Conservation (phyloP, 2,329 filamentous ascomycete species). For the Cytospora paraplurivora region DNA sequence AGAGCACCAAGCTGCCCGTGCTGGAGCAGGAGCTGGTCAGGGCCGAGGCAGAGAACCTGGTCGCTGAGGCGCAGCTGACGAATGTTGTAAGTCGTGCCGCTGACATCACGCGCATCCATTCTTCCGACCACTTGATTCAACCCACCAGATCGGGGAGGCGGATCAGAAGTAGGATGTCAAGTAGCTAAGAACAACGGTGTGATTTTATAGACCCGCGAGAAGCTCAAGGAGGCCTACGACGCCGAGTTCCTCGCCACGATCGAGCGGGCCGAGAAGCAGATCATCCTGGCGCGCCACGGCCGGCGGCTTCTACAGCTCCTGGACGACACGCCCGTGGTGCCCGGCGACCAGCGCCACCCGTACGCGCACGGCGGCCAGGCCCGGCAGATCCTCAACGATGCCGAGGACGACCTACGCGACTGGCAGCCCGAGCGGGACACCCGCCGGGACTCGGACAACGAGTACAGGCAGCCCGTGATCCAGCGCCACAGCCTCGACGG, state of each 20-base stretch:
- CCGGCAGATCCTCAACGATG: slow-evolving; percentile 86
- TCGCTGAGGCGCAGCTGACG: slow-evolving; percentile 93
- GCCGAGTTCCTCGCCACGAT: slow-evolving; percentile 87
- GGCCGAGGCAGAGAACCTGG: slow-evolving; percentile 92
- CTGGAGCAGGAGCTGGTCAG: slow-evolving; percentile 96
- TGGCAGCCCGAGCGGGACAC: slow-evolving; percentile 61
- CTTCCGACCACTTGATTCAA: background rate
- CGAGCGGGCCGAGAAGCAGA: slow-evolving; percentile 95
- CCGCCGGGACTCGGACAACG: slow-evolving; percentile 25
- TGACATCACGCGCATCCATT: background rate
- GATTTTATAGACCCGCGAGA: slow-evolving; percentile 76
- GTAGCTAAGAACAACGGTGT: background rate
- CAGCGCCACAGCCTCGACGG: slow-evolving; percentile 18
- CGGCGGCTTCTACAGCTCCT: slow-evolving; percentile 81
- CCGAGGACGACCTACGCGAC: slow-evolving; percentile 80
- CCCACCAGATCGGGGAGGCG: background rate
- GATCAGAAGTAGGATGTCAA: background rate
- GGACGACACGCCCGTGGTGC: slow-evolving; percentile 87
- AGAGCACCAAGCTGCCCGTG: slow-evolving; percentile 76
- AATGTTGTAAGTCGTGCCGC: slow-evolving; percentile 72
- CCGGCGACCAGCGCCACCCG: slow-evolving; percentile 72
- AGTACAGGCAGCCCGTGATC: background rate
- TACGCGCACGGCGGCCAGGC: slow-evolving; percentile 70
- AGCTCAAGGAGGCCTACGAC: slow-evolving; percentile 93
- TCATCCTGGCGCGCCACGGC: slow-evolving; percentile 88